Base-by-base conservation (phyloP, 2,329 filamentous ascomycete species). In the Nakataea oryzae region DNA sequence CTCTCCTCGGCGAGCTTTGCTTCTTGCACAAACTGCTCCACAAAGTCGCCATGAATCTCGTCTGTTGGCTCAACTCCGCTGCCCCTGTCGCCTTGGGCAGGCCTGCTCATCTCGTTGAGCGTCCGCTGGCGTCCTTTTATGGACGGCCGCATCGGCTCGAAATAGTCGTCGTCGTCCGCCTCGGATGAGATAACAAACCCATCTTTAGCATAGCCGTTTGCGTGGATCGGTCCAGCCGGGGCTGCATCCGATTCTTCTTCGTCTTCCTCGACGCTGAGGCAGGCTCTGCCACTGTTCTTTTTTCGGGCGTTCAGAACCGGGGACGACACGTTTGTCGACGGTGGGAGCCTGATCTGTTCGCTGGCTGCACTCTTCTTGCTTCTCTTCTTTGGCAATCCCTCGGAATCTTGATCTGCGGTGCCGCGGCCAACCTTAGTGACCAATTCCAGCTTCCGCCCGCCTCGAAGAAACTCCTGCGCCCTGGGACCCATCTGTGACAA, bases 11-110 rank as follows among this genome's bases (percentile, higher is more conserved):
- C 62, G 26, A 74, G 73, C 67, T 83, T 86, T 0, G 88, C 90
- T 57, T 84, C 79, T 0, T 74, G 70, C 27, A 91, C 79, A 69
- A 93, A 95, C 32, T 80, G 76, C 27, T 81, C 75, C n/a, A 92
- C 78, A 27, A 90, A 73, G 62, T 83, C 80, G 58, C 80, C 78
- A 67, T 92, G 88, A 27, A 87, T 72, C 0, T 85, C 81, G 17
- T 79, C 75, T 2, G 91, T 72, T 30, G 63, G 59, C 41, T 66
- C 62, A 14, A 67, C 26, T 24, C 78, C 75, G 65, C 88, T 76
- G 26, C 80, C 79, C 26, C 77, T 71, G 67, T 87, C 82, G 14
- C 75, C 75, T 1, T 79, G 81, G 64, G 88, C 89, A 0, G 86
- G 86, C 32, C 81, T 78, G 1, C 82, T 84, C 28, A 83, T 72